A percentile compares a stretch with the other conserved stretches of the same genome.
These are phyloP conservation scores for Tricholoma hemisulphureum DNA, from an alignment of 768 basidiomycete genomes.

Conservation along the genomic window DNA sequence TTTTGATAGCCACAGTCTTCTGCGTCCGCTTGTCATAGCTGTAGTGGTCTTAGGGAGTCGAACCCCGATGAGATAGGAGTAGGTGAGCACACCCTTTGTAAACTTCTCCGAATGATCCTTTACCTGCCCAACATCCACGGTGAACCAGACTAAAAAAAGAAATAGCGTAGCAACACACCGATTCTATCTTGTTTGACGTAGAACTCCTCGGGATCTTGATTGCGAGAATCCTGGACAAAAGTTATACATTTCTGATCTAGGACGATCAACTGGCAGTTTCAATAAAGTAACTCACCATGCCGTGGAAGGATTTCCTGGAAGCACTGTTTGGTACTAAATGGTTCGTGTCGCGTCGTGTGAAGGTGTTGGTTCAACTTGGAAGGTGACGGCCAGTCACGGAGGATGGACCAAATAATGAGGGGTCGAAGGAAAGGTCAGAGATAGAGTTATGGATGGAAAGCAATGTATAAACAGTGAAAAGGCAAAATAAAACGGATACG, in stretches of 20 bases:
- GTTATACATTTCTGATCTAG: constrained; percentile 22
- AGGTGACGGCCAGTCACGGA: constrained; percentile 3
- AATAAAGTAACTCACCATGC: constrained; percentile 26
- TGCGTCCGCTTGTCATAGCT: constrained; percentile 96
- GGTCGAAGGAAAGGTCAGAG: constrained; percentile 2
- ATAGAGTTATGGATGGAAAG: not conserved
- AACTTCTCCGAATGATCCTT: constrained; percentile 99
- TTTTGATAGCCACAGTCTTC: constrained; percentile 98
- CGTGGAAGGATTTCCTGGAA: constrained; percentile 7
- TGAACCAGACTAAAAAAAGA: constrained; percentile 7
- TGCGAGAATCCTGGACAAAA: constrained; percentile 13
- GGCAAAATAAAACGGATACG: not conserved
- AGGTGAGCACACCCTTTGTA: constrained; percentile 79
- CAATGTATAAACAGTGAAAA: not conserved
- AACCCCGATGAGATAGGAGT: not conserved
- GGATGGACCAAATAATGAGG: not conserved
- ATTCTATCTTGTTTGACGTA: constrained; percentile 98
- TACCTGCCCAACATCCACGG: constrained; percentile 52
- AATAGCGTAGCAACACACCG: constrained; percentile 49
- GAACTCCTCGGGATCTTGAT: constrained; percentile 91
- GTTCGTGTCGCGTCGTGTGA: constrained; percentile 37
- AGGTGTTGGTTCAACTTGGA: constrained; percentile 8
- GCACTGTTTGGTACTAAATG: constrained; percentile 8
- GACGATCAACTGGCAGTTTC: constrained; percentile 16
- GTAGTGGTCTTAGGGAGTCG: constrained; percentile 15